Evolutionary conservation across 495 filamentous ascomycete genomes (phyloP).

Genomic region (Penicillium manginii): DNA sequence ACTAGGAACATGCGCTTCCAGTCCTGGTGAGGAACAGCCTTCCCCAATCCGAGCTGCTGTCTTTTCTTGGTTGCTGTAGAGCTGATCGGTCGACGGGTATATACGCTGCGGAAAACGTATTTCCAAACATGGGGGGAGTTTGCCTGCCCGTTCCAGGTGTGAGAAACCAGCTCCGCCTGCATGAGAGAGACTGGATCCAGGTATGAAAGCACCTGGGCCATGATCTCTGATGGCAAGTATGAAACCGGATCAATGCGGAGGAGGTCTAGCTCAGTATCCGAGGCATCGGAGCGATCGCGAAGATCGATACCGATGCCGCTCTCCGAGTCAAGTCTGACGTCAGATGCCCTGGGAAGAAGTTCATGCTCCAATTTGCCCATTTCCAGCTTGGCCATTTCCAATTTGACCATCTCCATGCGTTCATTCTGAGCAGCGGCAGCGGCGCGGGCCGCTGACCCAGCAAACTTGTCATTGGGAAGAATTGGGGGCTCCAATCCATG

Average conservation of each 20-base stretch:
- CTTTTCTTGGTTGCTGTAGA: constrained; percentile 49
- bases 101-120: constrained; percentile 71
- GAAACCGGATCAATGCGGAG: constrained; percentile 63
- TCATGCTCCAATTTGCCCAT: constrained; percentile 47
- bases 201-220: constrained; percentile 69
- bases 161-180: constrained; percentile 63
- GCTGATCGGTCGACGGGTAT: constrained; percentile 47
- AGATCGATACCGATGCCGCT: constrained; percentile 82
- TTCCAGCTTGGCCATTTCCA: constrained; percentile 49
- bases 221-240: constrained; percentile 70
- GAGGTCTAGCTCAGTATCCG: constrained; percentile 45
- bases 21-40: constrained; percentile 58
- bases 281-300: constrained; percentile 50
- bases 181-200: constrained; percentile 71
- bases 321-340: constrained; percentile 61
- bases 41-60: constrained; percentile 53
- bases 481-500: constrained; percentile 45
- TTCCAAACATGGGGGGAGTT: constrained; percentile 76
- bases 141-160: constrained; percentile 63
- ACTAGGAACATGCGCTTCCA: constrained; percentile 88
- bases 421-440: constrained; percentile 71
- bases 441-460: constrained; percentile 72
- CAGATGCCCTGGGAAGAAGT: constrained; percentile 32
- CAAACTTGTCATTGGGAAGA: constrained; percentile 45
- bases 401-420: constrained; percentile 22